Percentiles rank a stretch among this genome's conserved stretches.
Conservation (phyloP, 495 filamentous ascomycete genomes). For the Endocarpon pusillum region DNA sequence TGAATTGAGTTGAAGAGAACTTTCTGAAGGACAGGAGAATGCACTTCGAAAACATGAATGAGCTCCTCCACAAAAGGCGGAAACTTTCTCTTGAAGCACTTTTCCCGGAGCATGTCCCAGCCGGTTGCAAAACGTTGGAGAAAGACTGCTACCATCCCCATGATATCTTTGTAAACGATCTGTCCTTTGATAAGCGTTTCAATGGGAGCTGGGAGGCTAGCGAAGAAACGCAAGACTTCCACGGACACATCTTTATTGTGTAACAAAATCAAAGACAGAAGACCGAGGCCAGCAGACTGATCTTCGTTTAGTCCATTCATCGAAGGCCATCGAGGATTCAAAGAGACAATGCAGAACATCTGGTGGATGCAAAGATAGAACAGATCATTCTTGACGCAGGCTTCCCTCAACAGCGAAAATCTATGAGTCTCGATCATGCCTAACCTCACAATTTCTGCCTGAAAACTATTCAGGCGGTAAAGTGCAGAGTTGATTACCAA, state of each 20-base stretch:
- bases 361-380: constrained; percentile 56
- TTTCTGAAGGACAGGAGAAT: constrained; percentile 36
- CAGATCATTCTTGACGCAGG: constrained; percentile 34
- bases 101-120: constrained; percentile 13
- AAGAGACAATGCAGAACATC: constrained; percentile 38
- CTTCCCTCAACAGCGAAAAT: constrained; percentile 34
- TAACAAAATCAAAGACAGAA: constrained; percentile 19
- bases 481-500: too few species aligned
- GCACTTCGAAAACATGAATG: constrained; percentile 25
- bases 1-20: constrained; percentile 43
- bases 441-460: too few species aligned
- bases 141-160: constrained; percentile 16
- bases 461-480: too few species aligned
- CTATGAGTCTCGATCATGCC: constrained; percentile 11
- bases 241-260: constrained; percentile 18
- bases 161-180: constrained; percentile 15
- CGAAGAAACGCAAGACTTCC: constrained; percentile 32
- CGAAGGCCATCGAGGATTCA: constrained; percentile 1
- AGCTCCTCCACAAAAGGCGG: constrained; percentile 49
- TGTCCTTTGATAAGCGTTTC: constrained; percentile 8
- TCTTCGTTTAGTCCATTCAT: constrained; percentile 2
- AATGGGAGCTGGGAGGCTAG: constrained; percentile 30
- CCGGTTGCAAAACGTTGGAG: constrained; percentile 18
- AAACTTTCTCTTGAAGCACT: constrained; percentile 23
- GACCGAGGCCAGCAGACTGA: constrained; percentile 14